Conservation (phyloP, 2,329 filamentous ascomycete species). For the Penicillium brasilianum region DNA sequence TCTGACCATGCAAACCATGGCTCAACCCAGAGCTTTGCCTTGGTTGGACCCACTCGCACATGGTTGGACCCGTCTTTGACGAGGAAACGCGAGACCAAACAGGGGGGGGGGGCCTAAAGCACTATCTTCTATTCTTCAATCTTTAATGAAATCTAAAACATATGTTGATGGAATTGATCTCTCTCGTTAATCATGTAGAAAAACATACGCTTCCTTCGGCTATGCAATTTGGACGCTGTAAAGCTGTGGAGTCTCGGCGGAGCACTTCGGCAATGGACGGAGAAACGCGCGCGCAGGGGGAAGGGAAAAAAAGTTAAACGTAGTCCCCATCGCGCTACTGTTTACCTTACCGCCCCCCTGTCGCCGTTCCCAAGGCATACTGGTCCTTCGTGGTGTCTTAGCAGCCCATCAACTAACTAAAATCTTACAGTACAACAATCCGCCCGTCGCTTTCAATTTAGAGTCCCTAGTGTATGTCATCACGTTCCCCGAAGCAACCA, state of each 20-base stretch:
- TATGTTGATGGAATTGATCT: neutral
- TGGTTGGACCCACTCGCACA: slow-evolving; percentile 31
- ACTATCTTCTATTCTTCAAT: neutral
- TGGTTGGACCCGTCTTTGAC: neutral
- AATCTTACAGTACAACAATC: neutral
- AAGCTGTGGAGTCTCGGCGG: slow-evolving; percentile 2
- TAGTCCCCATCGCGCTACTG: neutral
- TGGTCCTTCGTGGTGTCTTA: neutral
- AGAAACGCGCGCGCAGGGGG: too few species aligned
- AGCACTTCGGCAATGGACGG: slow-evolving; percentile 3
- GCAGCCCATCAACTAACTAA: neutral
- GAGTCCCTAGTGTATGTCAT: neutral
- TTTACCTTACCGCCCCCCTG: neutral
- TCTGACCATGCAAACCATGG: slow-evolving; percentile 18
- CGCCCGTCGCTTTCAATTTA: neutral
- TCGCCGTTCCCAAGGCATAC: neutral
- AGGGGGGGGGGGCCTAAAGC: neutral
- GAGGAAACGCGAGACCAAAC: neutral
- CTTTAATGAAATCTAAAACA: neutral
- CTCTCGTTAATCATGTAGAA: neutral
- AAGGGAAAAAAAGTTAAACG: neutral
- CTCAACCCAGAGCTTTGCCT: neutral
- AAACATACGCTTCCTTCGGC: neutral
- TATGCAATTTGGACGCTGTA: neutral
- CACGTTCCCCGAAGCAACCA: neutral